Percentiles rank a stretch among this genome's conserved stretches.
Evolutionary conservation across 805 yeast genomes (phyloP).

Genomic region (Suhomyces canberraensis): DNA sequence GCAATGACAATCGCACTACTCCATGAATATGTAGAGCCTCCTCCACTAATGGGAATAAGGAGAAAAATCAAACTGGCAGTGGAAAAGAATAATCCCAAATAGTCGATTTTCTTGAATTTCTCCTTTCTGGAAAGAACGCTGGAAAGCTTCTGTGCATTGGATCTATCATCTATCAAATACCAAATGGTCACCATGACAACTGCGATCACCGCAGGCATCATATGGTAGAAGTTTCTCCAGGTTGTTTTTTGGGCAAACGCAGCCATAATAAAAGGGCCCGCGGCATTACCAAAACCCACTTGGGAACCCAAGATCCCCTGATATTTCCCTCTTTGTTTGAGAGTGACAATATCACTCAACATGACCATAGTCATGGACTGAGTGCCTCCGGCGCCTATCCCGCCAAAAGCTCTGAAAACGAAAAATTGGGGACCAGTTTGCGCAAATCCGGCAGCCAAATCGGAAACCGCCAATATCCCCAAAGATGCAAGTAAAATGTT

Average conservation of each 20-base stretch:
- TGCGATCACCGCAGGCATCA: slow-evolving; percentile 18
- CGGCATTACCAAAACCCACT: slow-evolving; percentile 22
- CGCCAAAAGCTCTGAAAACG: slow-evolving; percentile 52
- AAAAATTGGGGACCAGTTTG: slow-evolving; percentile 44
- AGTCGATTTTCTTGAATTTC: slow-evolving; percentile 26
- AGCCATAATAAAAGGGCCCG: slow-evolving; percentile 24
- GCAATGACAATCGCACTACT: slow-evolving; percentile 12
- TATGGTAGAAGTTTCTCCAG: slow-evolving; percentile 20
- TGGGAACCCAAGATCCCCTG: slow-evolving; percentile 40
- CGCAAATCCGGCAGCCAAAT: slow-evolving; percentile 40
- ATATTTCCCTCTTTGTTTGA: slow-evolving; percentile 50
- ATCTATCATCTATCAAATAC: slow-evolving; percentile 12
- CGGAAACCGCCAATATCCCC: slow-evolving; percentile 43
- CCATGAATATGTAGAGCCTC: slow-evolving; percentile 15
- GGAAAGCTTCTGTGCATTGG: slow-evolving; percentile 14
- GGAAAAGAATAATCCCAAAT: slow-evolving; percentile 12
- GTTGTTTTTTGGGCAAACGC: slow-evolving; percentile 14
- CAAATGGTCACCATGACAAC: slow-evolving; percentile 14
- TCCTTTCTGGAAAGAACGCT: slow-evolving; percentile 28
- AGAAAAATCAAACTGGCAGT: slow-evolving; percentile 11
- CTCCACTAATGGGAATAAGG: slow-evolving; percentile 15
- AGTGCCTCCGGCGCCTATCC: slow-evolving; percentile 59
- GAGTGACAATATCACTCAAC: slow-evolving; percentile 53
- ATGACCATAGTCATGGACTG: slow-evolving; percentile 50
- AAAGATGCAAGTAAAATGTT: slow-evolving; percentile 43